A percentile compares a stretch with the other conserved stretches of the same genome.
Evolutionary conservation across 2,329 filamentous ascomycete species (phyloP).

Genomic region (Cercospora zeae-maydis): DNA sequence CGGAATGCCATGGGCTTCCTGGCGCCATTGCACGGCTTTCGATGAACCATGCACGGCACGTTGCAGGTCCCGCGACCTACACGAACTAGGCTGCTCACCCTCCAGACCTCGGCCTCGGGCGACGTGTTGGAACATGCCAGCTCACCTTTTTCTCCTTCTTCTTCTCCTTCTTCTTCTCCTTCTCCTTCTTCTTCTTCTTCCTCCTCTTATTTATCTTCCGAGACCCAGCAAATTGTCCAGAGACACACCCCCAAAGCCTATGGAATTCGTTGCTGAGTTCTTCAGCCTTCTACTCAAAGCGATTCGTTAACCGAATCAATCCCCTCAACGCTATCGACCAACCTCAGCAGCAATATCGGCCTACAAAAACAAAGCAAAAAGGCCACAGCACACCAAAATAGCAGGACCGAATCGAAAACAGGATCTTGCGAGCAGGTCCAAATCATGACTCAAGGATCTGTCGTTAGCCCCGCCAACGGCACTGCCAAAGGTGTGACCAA

Average conservation of each 20-base stretch:
- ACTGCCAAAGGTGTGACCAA: constrained; percentile 15
- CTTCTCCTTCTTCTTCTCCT: background rate
- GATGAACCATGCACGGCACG: background rate
- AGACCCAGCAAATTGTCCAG: background rate
- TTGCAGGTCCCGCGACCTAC: background rate
- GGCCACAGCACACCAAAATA: background rate
- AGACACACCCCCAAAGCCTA: background rate
- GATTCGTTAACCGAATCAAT: constrained; percentile 8
- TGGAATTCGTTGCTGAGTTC: constrained; percentile 17
- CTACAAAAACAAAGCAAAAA: background rate
- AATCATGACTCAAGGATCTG: constrained; percentile 16
- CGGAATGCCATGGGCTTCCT: background rate
- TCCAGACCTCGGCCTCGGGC: constrained; percentile 10
- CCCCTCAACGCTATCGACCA: background rate
- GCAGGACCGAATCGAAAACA: background rate
- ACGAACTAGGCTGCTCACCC: background rate
- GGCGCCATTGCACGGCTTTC: background rate
- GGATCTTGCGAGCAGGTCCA: background rate
- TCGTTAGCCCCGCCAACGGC: constrained; percentile 9
- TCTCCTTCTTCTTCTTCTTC: background rate
- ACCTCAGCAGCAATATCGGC: background rate
- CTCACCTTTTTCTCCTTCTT: background rate
- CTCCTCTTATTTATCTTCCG: background rate
- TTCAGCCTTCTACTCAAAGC: constrained; percentile 19
- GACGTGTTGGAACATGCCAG: background rate